Evolutionary conservation across 2,329 filamentous ascomycete genomes (phyloP), one percentile per base, ranked within the genome.

Genomic region (Stachybotrys elegans): DNA sequence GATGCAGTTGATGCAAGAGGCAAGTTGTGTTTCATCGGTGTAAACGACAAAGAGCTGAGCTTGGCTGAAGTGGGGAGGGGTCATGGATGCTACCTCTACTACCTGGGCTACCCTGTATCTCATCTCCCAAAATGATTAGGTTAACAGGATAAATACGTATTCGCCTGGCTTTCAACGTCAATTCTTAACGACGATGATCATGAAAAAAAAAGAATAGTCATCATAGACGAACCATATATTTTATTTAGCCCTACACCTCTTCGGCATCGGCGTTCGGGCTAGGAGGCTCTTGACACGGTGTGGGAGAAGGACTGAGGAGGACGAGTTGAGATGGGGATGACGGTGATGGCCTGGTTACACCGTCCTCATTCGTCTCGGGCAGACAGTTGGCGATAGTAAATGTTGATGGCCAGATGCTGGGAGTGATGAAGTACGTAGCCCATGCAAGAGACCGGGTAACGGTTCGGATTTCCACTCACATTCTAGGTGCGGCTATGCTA

Each of bases 401-500:
- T 14, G 31, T 34, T 16, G 31, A 17, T 16, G 31, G 31, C 14
- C 19, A 34, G 19, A 34, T 34, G 31, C 31, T 34, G 8, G 31
- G 31, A 16, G 31, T 34, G 31, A 34, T 34, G n/a, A 13, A 34
- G 31, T 34, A 34, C 4, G 31, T 34, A 2, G 31, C 31, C 31
- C 31, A 34, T 8, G 19, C 31, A 16, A 8, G 8, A 17, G 31
- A 34, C n/a, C 31, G 31, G 31, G 31, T 12, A 4, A 8, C 11
- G 19, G 31, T 13, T 17, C 14, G 14, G 9, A 17, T 13, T 16
- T 16, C n/a, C n/a, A n/a, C n/a, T n/a, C n/a, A n/a, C n/a, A n/a
- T n/a, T n/a, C n/a, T n/a, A n/a, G n/a, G n/a, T 40, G 38, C 22
- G 38, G 38, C 12, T 25, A 27, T n/a, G 22, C 23, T 17, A 40